These are phyloP conservation scores for Paramecium sonneborni DNA, from an alignment of 73 alveolate genomes.

Conservation along the genomic window DNA sequence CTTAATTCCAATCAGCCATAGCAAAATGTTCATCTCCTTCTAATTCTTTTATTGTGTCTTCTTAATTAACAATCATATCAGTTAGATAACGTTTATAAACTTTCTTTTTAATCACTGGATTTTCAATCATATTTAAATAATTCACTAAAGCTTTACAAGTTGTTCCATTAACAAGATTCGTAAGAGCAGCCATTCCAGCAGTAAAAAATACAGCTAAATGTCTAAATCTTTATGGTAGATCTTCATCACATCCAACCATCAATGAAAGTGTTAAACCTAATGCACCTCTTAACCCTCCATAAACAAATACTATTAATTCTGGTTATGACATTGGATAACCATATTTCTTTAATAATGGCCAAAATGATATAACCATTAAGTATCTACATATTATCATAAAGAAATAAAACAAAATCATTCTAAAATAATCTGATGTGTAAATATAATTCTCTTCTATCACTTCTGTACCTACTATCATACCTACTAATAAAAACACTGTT, in stretches of 20 bases:
- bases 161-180: conserved; percentile 73
- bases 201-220: conserved; percentile 68
- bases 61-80: conserved; percentile 45
- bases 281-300: conserved; percentile 80
- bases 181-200: conserved; percentile 76
- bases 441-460: conserved; percentile 56
- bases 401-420: conserved; percentile 67
- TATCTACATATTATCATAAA: conserved; percentile 69
- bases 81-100: conserved; percentile 26
- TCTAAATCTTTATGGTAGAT: conserved; percentile 62
- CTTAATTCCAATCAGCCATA: conserved; percentile 73
- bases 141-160: conserved; percentile 63
- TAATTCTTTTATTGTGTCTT: conserved; percentile 63
- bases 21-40: conserved; percentile 57
- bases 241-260: conserved; percentile 70
- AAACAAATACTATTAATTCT: conserved; percentile 66
- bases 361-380: conserved; percentile 59
- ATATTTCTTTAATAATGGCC: conserved; percentile 65
- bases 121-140: conserved; percentile 64
- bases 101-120: conserved; percentile 53
- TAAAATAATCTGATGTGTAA: conserved; percentile 71
- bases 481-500: conserved; percentile 69
- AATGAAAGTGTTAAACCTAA: conserved; percentile 75
- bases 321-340: conserved; percentile 71
- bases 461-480: conserved; percentile 72